Conservation (phyloP, 176 grass and related monocot genomes). For the Chrysopogon serrulatus region DNA sequence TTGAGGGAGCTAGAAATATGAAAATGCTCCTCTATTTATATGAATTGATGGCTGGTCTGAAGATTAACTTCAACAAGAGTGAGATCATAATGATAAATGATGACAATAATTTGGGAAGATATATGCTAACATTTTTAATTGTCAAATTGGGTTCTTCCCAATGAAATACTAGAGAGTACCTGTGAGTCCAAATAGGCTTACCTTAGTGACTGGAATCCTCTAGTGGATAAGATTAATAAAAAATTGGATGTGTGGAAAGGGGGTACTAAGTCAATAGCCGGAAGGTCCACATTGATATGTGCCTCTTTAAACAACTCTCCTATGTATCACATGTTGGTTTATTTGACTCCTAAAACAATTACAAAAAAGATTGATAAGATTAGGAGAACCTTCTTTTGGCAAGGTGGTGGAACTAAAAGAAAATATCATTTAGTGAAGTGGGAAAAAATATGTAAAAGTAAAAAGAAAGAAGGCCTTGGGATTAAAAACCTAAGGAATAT, state of each 20-base stretch:
- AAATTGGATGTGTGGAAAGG: too few species aligned
- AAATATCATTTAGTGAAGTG: too few species aligned
- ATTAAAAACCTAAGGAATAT: too few species aligned
- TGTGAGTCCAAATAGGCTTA: too few species aligned
- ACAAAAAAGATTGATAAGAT: accelerated
- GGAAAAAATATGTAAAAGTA: too few species aligned
- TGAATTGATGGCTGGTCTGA: neutral
- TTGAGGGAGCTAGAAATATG: accelerated
- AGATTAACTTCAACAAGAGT: neutral
- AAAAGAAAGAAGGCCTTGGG: too few species aligned
- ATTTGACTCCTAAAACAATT: accelerated
- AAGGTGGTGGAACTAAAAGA: too few species aligned
- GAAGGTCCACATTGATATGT: too few species aligned
- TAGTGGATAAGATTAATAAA: accelerated
- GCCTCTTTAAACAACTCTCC: too few species aligned
- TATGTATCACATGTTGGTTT: accelerated
- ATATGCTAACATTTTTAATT: neutral
- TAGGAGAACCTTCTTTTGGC: too few species aligned
- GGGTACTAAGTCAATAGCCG: too few species aligned
- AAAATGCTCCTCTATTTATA: accelerated
- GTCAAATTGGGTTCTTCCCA: accelerated
- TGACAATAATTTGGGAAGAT: accelerated
- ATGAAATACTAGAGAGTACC: too few species aligned
- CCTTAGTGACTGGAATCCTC: accelerated
- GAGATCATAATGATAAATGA: neutral